Base-by-base conservation (phyloP, 805 yeast species). In the Myxozyma udenii region DNA sequence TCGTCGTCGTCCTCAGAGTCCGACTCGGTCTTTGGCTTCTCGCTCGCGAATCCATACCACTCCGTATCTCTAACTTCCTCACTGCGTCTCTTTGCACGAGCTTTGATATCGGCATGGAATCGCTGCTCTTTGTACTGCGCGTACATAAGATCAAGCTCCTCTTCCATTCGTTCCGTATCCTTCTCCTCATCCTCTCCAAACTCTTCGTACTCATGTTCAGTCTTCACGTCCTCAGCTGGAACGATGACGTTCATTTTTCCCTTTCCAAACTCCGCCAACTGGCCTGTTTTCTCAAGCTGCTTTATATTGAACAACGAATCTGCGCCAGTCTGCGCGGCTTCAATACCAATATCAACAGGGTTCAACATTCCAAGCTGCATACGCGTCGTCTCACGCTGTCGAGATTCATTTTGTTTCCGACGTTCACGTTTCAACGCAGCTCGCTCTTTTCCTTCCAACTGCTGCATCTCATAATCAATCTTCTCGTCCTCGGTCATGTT, bases 341-440 rank as follows among this genome's bases (percentile, higher is more conserved):
- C 98, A 48, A 87, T 75, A 78, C 98, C 97, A 57, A 93, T 82
- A 64, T 89, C 95, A 73, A 78, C 80, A 64, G 95, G 96, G 4
- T 96, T 87, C 52, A 86, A 74, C 96, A 93, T 90, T 68, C 87
- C 87, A 91, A 93, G 84, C 72, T 93, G 97, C 86, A 88, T 84
- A 73, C 98, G 80, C 44, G 78, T 75, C 43, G 91, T 79, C 66
- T 91, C 97, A 68, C 85, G 87, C 67, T 88, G 96, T 64, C 87
- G 88, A 57, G 69, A 60, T 70, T 90, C 96, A 67, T 93, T 89
- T 48, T 79, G 78, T 62, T 76, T 81, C 68, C 96, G 83, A 69
- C 83, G 87, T 61, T 85, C 95, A 65, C 97, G 81, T 68, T 84
- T 90, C 43, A 71, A 71, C 61, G 81, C 80, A 58, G 82, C 76